phyloP scores from a whole-genome alignment of 306 rosid species.

The Vigna unguiculata region DNA sequence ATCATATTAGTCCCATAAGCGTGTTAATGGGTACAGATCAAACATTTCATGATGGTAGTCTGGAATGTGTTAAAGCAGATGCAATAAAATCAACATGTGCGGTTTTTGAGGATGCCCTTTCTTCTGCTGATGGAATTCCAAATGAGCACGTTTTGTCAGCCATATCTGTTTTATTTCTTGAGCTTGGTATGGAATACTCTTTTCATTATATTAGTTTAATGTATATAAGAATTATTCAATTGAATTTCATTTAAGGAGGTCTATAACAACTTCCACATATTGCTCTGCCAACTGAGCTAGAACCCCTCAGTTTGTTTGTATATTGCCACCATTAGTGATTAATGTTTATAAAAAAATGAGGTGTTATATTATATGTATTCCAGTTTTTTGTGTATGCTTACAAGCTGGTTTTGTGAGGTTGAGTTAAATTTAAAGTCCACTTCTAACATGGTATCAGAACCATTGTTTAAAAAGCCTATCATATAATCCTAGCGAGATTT shows the following conservation, averaged over 20 bases:
- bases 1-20: constrained; percentile 50
- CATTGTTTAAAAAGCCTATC: no score
- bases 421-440: no score
- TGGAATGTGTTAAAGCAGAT: constrained; percentile 51
- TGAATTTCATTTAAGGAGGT: background rate
- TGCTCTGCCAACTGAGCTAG: no score
- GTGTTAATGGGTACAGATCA: constrained; percentile 46
- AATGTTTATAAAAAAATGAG: constrained; percentile 6
- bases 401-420: no score
- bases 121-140: constrained; percentile 62
- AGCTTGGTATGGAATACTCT: constrained; percentile 66
- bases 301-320: background rate
- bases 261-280: no score
- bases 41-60: constrained; percentile 48
- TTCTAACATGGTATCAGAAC: no score
- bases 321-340: constrained; percentile 1
- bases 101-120: constrained; percentile 66
- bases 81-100: constrained; percentile 66
- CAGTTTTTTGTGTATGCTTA: background rate
- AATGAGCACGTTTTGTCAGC: constrained; percentile 72
- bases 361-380: constrained; percentile 5
- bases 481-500: no score
- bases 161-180: constrained; percentile 74
- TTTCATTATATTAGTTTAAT: constrained; percentile 3
- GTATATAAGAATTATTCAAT: background rate